phyloP scores from a whole-genome alignment of 768 basidiomycete species.

The Pisolithus albus region DNA sequence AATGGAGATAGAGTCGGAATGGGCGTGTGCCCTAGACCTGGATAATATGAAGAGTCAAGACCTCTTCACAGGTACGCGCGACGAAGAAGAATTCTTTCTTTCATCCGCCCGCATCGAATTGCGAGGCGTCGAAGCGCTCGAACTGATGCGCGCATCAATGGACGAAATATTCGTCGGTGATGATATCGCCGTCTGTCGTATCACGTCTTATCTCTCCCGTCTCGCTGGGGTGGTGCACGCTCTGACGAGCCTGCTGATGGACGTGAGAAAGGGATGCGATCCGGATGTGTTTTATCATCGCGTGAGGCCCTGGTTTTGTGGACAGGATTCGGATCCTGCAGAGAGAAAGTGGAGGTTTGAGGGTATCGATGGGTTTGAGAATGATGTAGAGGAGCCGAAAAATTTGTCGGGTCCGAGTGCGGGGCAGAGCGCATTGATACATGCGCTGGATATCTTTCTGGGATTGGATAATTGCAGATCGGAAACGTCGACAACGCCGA shows the following conservation, averaged over 20 bases:
- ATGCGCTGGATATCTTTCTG: slow-evolving; percentile 66
- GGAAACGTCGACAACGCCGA: neutral
- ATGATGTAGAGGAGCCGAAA: slow-evolving; percentile 33
- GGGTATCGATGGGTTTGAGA: slow-evolving; percentile 33
- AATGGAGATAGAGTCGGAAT: too few species aligned
- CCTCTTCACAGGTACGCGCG: slow-evolving; percentile 68
- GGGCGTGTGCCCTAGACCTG: slow-evolving; percentile 11
- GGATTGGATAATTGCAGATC: slow-evolving; percentile 41
- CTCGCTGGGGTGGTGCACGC: slow-evolving; percentile 61
- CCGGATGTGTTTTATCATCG: slow-evolving; percentile 28
- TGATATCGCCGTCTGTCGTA: slow-evolving; percentile 54
- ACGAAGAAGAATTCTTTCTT: slow-evolving; percentile 86
- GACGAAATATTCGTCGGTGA: slow-evolving; percentile 44
- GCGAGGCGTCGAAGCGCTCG: neutral
- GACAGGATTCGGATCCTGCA: slow-evolving; percentile 49
- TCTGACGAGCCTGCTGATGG: slow-evolving; percentile 52
- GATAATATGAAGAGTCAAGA: slow-evolving; percentile 60
- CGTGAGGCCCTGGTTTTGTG: slow-evolving; percentile 29
- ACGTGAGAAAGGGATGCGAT: slow-evolving; percentile 62
- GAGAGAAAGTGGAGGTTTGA: slow-evolving; percentile 52
- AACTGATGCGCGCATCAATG: neutral
- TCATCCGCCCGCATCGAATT: slow-evolving; percentile 39
- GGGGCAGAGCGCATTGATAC: slow-evolving; percentile 75
- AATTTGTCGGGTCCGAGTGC: slow-evolving; percentile 75
- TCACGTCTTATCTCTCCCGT: slow-evolving; percentile 55